phyloP scores from a whole-genome alignment of 768 basidiomycete species.

The Dacryopinax primogenitus region DNA sequence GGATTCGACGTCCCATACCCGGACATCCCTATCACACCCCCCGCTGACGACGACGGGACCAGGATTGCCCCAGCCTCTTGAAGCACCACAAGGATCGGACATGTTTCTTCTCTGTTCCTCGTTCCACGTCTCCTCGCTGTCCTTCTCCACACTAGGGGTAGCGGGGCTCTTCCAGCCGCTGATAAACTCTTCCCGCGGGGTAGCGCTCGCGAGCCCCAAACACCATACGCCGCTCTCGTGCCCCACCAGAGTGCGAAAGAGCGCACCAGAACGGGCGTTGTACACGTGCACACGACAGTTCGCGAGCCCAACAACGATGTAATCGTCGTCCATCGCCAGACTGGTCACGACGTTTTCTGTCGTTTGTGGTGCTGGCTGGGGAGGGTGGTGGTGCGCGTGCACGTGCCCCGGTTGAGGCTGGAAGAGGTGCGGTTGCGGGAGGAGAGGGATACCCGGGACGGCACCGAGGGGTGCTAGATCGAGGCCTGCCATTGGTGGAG shows the following conservation, averaged over 20 bases:
- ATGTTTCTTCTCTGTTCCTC: slow-evolving; percentile 30
- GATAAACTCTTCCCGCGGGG: neutral
- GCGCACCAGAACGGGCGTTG: slow-evolving; percentile 61
- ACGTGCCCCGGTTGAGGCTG: neutral
- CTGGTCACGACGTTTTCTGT: slow-evolving; percentile 64
- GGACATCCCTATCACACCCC: slow-evolving; percentile 82
- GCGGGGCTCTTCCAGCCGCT: neutral
- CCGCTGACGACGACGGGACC: slow-evolving; percentile 75
- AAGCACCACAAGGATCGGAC: slow-evolving; percentile 44
- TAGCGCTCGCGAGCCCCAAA: slow-evolving; percentile 42
- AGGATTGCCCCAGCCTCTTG: slow-evolving; percentile 81
- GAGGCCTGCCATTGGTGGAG: neutral
- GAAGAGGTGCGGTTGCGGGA: neutral
- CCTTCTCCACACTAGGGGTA: slow-evolving; percentile 3
- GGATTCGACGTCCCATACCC: slow-evolving; percentile 80
- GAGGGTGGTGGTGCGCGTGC: neutral
- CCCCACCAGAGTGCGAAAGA: slow-evolving; percentile 63
- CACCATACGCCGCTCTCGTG: slow-evolving; percentile 91
- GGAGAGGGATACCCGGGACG: neutral
- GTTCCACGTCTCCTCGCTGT: slow-evolving; percentile 15
- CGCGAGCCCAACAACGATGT: slow-evolving; percentile 80
- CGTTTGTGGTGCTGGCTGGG: slow-evolving; percentile 29
- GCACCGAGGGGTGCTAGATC: neutral
- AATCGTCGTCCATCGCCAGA: slow-evolving; percentile 66
- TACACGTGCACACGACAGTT: slow-evolving; percentile 78